Conservation (phyloP, 495 filamentous ascomycete species). For the Talaromyces thailandensis region DNA sequence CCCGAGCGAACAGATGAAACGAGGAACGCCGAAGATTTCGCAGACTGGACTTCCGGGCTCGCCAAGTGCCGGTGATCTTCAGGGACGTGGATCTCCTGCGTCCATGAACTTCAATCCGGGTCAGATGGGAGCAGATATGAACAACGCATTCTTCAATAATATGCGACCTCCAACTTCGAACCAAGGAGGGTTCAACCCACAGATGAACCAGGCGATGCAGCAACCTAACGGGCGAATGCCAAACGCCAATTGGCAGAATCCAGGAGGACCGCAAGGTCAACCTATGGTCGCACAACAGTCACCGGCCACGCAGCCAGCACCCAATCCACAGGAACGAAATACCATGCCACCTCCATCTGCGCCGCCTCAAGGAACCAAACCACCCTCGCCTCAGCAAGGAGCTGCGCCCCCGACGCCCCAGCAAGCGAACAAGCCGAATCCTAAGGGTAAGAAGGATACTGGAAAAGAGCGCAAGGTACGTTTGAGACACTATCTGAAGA, state of each 20-base stretch:
- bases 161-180: conserved; percentile 89
- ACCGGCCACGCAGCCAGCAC: conserved; percentile 43
- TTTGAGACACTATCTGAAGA: conserved; percentile 16
- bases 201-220: conserved; percentile 48
- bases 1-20: conserved; percentile 81
- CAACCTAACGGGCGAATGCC: conserved; percentile 39
- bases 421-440: conserved; percentile 65
- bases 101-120: conserved; percentile 64
- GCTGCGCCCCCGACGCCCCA: conserved; percentile 84
- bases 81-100: conserved; percentile 74
- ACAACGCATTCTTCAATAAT: conserved; percentile 47
- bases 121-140: conserved; percentile 61
- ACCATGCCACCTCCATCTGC: conserved; percentile 88
- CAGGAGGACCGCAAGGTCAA: conserved; percentile 35
- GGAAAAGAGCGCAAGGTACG: conserved; percentile 68
- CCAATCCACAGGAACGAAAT: conserved; percentile 64
- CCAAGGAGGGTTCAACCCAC: conserved; percentile 53
- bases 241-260: conserved; percentile 43
- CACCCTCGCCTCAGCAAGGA: conserved; percentile 70
- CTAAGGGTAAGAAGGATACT: conserved; percentile 71
- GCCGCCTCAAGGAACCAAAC: conserved; percentile 54
- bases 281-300: conserved; percentile 48
- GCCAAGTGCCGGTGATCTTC: conserved; percentile 68
- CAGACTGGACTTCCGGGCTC: conserved; percentile 66
- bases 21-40: conserved; percentile 81